Evolutionary conservation across 2,329 filamentous ascomycete genomes (phyloP).

Genomic region (Penicillium sp.): DNA sequence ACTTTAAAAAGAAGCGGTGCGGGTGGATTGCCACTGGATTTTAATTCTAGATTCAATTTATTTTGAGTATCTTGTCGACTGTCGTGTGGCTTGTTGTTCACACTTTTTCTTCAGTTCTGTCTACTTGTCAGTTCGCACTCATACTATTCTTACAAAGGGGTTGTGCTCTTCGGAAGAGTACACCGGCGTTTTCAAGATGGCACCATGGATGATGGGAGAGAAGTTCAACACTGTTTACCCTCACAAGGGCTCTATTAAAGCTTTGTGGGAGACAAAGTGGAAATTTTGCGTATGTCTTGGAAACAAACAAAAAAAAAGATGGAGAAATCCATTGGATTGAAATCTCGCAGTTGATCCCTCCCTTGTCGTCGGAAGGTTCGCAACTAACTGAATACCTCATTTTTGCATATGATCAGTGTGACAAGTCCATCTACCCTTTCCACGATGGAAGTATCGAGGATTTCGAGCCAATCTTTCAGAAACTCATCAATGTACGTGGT

Average conservation of each 20-base stretch:
- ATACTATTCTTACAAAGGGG: no score
- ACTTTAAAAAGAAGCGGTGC: no score
- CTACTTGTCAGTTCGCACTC: no score
- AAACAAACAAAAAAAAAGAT: neutral
- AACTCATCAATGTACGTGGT: conserved; percentile 50
- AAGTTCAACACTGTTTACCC: conserved; percentile 46
- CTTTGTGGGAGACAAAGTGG: conserved; percentile 72
- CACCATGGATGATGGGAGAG: conserved; percentile 38
- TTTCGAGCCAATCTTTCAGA: conserved; percentile 63
- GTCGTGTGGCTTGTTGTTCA: no score
- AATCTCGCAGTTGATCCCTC: no score
- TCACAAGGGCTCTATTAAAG: conserved; percentile 55
- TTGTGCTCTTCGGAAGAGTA: no score
- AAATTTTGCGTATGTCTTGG: conserved; percentile 52
- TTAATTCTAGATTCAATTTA: no score
- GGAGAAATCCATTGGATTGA: no score
- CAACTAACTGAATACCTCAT: conserved; percentile 23
- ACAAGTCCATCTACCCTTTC: conserved; percentile 64
- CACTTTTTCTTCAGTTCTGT: no score
- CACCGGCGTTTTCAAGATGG: conserved; percentile 10
- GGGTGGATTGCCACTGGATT: no score
- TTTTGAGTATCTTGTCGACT: no score
- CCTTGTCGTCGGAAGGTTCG: no score
- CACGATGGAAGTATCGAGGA: conserved; percentile 64
- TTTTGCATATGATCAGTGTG: conserved; percentile 33